These are phyloP conservation scores for Aspergillus baeticus DNA, from an alignment of 495 filamentous ascomycete genomes.

Conservation along the genomic window DNA sequence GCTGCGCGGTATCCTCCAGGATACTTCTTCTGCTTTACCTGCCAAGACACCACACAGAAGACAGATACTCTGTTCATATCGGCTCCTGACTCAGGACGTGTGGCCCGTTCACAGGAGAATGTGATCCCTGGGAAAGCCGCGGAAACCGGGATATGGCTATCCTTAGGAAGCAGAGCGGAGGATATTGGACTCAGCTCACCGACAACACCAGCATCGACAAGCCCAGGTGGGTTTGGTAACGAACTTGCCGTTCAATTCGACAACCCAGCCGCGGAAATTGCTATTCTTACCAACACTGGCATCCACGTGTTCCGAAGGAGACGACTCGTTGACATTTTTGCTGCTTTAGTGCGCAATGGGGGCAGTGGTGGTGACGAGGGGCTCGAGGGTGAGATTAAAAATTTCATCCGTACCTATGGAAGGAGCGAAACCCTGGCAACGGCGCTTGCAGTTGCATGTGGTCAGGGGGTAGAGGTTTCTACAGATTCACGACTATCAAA, in stretches of 20 bases:
- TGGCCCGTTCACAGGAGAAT: conserved; percentile 59
- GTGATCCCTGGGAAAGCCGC: conserved; percentile 46
- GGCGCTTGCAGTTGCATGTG: conserved; percentile 93
- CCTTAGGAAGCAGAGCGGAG: conserved; percentile 66
- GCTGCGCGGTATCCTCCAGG: conserved; percentile 78
- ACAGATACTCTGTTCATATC: conserved; percentile 77
- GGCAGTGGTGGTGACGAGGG: conserved; percentile 70
- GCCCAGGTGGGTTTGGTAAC: conserved; percentile 85
- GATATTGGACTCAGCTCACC: conserved; percentile 73
- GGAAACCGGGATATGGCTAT: conserved; percentile 76
- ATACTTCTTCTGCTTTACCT: conserved; percentile 82
- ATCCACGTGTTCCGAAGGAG: conserved; percentile 80
- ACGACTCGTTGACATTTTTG: conserved; percentile 90
- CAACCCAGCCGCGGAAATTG: conserved; percentile 73
- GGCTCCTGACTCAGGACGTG: conserved; percentile 79
- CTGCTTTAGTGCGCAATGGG: conserved; percentile 69
- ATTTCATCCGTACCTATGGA: conserved; percentile 81
- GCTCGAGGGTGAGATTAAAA: conserved; percentile 73
- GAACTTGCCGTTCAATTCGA: conserved; percentile 95
- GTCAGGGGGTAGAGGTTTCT: conserved; percentile 77
- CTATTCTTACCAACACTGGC: conserved; percentile 85
- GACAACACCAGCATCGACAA: conserved; percentile 63
- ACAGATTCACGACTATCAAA: conserved; percentile 65
- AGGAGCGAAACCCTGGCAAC: conserved; percentile 83
- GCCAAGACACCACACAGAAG: conserved; percentile 48